These are phyloP conservation scores for Populus deltoides DNA, from an alignment of 345 rosid species.

Conservation along the genomic window DNA sequence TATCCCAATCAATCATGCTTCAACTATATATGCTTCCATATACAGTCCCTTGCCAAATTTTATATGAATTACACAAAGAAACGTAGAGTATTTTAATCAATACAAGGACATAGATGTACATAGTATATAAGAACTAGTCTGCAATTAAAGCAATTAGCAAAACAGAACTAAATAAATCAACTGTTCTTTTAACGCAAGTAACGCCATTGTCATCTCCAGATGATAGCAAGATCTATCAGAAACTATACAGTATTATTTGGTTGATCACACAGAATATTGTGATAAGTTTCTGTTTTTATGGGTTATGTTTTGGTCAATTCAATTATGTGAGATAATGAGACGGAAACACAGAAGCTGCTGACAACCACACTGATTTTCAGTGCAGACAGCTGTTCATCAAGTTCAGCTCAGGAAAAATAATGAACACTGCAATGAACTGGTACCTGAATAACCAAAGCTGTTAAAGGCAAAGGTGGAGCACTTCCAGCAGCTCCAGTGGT, in stretches of 20 bases:
- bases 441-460: slow-evolving; percentile 91
- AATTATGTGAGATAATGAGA: not conserved
- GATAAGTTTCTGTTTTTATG: not conserved
- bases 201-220: not conserved
- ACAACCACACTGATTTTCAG: not conserved
- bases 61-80: not conserved
- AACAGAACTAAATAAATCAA: not conserved
- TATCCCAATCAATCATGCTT: not conserved
- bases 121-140: not conserved
- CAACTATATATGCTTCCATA: not conserved
- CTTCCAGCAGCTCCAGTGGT: slow-evolving; percentile 56
- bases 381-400: not conserved
- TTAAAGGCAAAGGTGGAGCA: slow-evolving; percentile 70
- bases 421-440: slow-evolving; percentile 1
- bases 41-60: not conserved
- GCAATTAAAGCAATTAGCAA: not conserved
- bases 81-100: not conserved
- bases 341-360: too few species aligned
- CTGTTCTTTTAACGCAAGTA: not conserved
- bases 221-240: not conserved
- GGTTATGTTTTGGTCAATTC: not conserved
- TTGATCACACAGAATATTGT: too few species aligned
- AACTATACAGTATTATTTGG: not conserved
- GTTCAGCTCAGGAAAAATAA: not conserved
- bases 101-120: not conserved